These are phyloP conservation scores for Fusarium cicatricum DNA, from an alignment of 2,329 filamentous ascomycete species.

Conservation along the genomic window DNA sequence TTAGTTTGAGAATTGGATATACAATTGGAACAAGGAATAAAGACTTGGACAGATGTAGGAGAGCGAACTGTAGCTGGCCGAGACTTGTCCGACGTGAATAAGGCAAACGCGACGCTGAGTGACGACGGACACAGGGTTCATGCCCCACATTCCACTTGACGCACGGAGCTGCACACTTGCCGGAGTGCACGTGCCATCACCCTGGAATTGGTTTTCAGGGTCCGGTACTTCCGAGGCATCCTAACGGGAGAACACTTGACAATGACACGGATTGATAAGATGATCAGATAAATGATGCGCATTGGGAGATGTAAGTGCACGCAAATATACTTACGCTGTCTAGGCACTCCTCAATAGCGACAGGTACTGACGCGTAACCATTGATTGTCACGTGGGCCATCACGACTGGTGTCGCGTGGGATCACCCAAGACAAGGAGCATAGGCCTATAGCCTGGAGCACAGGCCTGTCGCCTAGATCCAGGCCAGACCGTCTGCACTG, in stretches of 20 bases:
- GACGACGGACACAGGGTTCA: slow-evolving; percentile 36
- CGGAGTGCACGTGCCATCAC: slow-evolving; percentile 37
- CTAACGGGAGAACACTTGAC: slow-evolving; percentile 1
- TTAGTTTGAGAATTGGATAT: background rate
- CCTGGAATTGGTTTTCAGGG: slow-evolving; percentile 29
- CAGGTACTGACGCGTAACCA: too few species aligned
- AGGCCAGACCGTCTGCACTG: background rate
- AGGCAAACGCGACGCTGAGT: slow-evolving; percentile 29
- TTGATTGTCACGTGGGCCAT: too few species aligned
- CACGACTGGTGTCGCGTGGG: too few species aligned
- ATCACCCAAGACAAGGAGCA: too few species aligned
- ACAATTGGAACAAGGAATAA: slow-evolving; percentile 15
- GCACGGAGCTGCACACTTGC: slow-evolving; percentile 31
- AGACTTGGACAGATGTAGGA: slow-evolving; percentile 11
- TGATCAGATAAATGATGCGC: slow-evolving; percentile 30
- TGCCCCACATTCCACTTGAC: slow-evolving; percentile 33
- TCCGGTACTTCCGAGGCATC: background rate
- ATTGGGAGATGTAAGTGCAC: too few species aligned
- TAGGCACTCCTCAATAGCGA: too few species aligned
- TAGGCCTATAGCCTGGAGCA: background rate
- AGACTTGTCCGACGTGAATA: slow-evolving; percentile 22
- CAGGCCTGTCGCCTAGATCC: background rate
- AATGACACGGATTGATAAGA: slow-evolving; percentile 27
- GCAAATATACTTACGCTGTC: too few species aligned
- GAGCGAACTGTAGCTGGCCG: background rate